These are phyloP conservation scores for Pseudogymnoascus sp. DNA, from an alignment of 2,329 filamentous ascomycete genomes.

Conservation along the genomic window DNA sequence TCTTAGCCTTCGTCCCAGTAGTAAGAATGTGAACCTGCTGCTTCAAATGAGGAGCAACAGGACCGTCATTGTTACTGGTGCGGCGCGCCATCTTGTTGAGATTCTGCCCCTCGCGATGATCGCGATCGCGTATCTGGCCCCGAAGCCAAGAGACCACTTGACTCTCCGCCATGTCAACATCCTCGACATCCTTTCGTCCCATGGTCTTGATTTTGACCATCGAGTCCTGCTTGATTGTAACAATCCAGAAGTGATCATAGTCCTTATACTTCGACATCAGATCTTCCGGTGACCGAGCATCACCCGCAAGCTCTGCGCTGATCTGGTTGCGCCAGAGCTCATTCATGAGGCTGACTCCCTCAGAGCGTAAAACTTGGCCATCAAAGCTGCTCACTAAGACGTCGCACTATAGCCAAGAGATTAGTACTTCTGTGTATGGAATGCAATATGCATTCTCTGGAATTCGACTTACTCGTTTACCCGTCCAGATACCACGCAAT, in stretches of 20 bases:
- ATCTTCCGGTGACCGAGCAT: constrained; percentile 72
- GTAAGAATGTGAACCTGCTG: constrained; percentile 81
- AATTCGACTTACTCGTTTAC: constrained; percentile 54
- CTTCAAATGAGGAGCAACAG: constrained; percentile 36
- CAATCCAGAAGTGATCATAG: constrained; percentile 74
- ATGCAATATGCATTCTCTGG: neutral
- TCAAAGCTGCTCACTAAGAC: constrained; percentile 87
- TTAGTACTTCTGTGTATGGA: neutral
- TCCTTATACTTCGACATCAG: constrained; percentile 68
- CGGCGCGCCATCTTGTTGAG: constrained; percentile 30
- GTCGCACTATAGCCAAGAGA: constrained; percentile 54
- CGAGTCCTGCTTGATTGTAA: constrained; percentile 74
- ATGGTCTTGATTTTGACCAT: constrained; percentile 74
- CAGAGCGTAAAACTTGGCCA: constrained; percentile 61
- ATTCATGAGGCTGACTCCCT: constrained; percentile 68
- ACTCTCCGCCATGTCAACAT: constrained; percentile 64
- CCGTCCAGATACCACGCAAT: constrained; percentile 48
- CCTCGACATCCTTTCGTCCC: constrained; percentile 63
- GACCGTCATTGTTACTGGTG: constrained; percentile 20
- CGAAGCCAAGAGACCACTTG: constrained; percentile 76
- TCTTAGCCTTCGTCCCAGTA: constrained; percentile 77
- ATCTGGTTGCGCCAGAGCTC: constrained; percentile 77
- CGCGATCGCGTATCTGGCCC: constrained; percentile 71
- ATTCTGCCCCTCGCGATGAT: constrained; percentile 50
- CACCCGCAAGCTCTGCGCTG: constrained; percentile 77